Conservation (phyloP, 495 filamentous ascomycete genomes). For the Penicillium mononematosum region DNA sequence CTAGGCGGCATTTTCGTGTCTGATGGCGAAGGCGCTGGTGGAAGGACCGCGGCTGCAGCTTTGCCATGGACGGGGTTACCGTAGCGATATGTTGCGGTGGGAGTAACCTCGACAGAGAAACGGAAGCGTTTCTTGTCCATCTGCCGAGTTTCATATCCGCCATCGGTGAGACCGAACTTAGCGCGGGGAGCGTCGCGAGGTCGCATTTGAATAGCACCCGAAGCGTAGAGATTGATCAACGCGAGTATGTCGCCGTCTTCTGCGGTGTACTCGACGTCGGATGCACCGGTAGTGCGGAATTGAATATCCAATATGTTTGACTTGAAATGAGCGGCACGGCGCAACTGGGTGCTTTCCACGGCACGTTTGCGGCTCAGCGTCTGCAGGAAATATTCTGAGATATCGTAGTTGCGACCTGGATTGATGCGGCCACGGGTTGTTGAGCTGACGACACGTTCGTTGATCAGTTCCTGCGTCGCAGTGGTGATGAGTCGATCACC, state of each 20-base stretch:
- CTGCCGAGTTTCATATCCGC: conserved; percentile 67
- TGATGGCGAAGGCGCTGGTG: conserved; percentile 19
- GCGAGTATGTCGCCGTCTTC: conserved; percentile 69
- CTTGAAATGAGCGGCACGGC: conserved; percentile 59
- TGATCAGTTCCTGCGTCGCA: conserved; percentile 57
- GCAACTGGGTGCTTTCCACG: conserved; percentile 48
- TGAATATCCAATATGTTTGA: conserved; percentile 50
- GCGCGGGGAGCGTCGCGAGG: conserved; percentile 60
- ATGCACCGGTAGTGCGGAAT: conserved; percentile 39
- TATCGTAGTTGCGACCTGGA: conserved; percentile 55
- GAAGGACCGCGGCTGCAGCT: conserved; percentile 14
- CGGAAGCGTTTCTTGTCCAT: conserved; percentile 64
- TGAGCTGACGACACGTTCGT: conserved; percentile 58
- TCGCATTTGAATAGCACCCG: conserved; percentile 55
- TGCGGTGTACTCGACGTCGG: conserved; percentile 35
- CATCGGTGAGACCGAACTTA: conserved; percentile 69
- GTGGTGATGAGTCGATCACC: conserved; percentile 49
- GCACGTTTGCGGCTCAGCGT: conserved; percentile 45
- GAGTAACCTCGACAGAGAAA: conserved; percentile 61
- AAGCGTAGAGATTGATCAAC: conserved; percentile 64
- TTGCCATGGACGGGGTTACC: conserved; percentile 52
- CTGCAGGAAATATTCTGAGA: conserved; percentile 55
- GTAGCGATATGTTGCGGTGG: conserved; percentile 55
- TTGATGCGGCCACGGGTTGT: conserved; percentile 52
- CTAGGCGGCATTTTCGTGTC: conserved; percentile 27